Evolutionary conservation across 169 alveolate species (phyloP), one percentile per base, ranked within the genome.

Genomic region (Plasmodium gonderi): DNA sequence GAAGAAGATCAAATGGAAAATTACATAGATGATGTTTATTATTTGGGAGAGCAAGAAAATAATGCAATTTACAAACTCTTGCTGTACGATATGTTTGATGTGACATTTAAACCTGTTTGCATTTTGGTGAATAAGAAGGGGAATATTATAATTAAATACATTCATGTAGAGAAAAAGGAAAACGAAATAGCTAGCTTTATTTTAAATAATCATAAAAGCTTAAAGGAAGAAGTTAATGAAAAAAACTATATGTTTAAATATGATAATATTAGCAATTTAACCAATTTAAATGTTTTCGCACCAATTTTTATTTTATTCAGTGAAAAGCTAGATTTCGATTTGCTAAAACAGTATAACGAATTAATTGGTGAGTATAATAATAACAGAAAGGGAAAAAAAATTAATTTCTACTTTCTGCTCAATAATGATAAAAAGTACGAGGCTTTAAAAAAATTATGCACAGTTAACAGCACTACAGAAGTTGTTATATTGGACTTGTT

Each of bases 371-470:
- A 69, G 26, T 83, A 83, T 69, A 83, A 72, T 83, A 69, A 83
- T 64, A 83, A 83, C 44, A 83, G 92, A 83, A 83, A 83, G 44
- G 92, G 92, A 29, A 83, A 83, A 76, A 83, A 72, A 83, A 83
- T 83, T 44, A 83, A 83, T 17, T 83, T 83, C 38, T 83, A 83
- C 64, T 83, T 83, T n/a, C 42, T 83, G 7, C 78, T 49, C n/a
- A 83, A 74, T 2, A 74, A 83, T 29, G 82, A 83, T 69, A 83
- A 83, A 83, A 83, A 83, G 64, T 83, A 83, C 44, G 92, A 83
- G 11, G 83, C 92, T 9, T 69, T 83, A 38, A 83, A 83, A 31
- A 83, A 83, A 26, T 44, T 83, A 20, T 83, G 92, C 33, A 40
- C 92, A 45, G 65, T 83, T 20, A 54, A 83, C 64, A 45, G 64